These are phyloP conservation scores for Bruguiera hainesii DNA, from an alignment of 441 rosid species.

Conservation along the genomic window DNA sequence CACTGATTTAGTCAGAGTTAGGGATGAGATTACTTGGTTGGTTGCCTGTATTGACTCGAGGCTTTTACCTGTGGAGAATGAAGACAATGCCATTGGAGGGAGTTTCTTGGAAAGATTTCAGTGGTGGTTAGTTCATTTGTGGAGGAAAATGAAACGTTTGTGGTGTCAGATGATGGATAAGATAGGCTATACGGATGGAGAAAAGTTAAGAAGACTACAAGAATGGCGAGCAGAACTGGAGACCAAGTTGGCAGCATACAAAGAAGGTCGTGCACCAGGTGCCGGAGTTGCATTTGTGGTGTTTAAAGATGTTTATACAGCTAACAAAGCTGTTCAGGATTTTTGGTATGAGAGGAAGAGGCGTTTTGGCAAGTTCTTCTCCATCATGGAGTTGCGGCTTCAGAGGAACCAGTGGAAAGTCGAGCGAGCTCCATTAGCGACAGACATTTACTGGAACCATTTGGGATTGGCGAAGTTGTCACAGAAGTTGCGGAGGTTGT, in stretches of 20 bases:
- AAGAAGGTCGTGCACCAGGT: slow-evolving; percentile 75
- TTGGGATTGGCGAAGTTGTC: slow-evolving; percentile 78
- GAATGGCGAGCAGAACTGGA: slow-evolving; percentile 75
- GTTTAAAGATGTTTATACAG: slow-evolving; percentile 90
- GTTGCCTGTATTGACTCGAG: slow-evolving; percentile 77
- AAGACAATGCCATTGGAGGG: slow-evolving; percentile 23
- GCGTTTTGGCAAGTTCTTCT: slow-evolving; percentile 81
- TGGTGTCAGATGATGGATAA: slow-evolving; percentile 44
- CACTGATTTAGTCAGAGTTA: slow-evolving; percentile 61
- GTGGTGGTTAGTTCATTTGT: slow-evolving; percentile 21
- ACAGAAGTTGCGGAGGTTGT: slow-evolving; percentile 56
- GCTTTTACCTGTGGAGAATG: slow-evolving; percentile 58
- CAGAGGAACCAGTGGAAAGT: slow-evolving; percentile 99
- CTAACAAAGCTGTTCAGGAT: slow-evolving; percentile 91
- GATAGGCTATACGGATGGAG: slow-evolving; percentile 77
- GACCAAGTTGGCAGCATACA: slow-evolving; percentile 59
- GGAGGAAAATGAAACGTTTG: slow-evolving; percentile 37
- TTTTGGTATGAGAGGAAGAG: slow-evolving; percentile 69
- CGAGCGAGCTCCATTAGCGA: slow-evolving; percentile 88
- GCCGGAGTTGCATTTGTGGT: slow-evolving; percentile 96
- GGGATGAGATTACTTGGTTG: slow-evolving; percentile 91
- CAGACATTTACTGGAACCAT: slow-evolving; percentile 96
- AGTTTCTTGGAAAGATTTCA: slow-evolving; percentile 30
- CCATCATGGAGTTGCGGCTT: slow-evolving; percentile 70
- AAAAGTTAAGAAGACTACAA: slow-evolving; percentile 67